Evolutionary conservation across 2,329 filamentous ascomycete species (phyloP), one percentile per base, ranked within the genome.

Genomic region (Nemania diffusa): DNA sequence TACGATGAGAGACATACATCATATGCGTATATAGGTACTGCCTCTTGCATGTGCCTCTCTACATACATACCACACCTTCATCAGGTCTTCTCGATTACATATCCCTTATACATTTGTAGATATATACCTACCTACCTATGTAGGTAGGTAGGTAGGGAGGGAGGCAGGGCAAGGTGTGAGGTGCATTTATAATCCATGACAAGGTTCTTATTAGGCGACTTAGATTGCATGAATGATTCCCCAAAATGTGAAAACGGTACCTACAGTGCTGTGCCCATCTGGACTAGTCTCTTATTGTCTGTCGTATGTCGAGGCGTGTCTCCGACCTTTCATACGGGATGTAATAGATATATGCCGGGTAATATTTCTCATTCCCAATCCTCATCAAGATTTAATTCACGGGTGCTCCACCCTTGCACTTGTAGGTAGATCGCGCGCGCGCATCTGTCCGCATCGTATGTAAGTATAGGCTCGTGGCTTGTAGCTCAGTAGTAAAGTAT

Each of bases 301-400:
- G 29, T 52, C 29, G 24, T 52, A 42, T 48, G n/a, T 7, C 22
- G 55, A 32, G 55, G 37, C 50, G 50, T 34, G 34, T 51, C n/a
- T 57, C 42, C 27, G 53, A 42, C 40, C 27, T 48, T n/a, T 57
- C 44, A 56, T 65, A 59, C 32, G 42, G 62, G 40, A 29, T 40
- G 66, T 51, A 58, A 42, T 65, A 65, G 57, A 52, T 68, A 68
- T 68, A 65, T 68, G 58, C 66, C 66, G 66, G 66, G 34, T 68
- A 68, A 68, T 65, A 65, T 58, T 44, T 62, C 46, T 51, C 37
- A 60, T 52, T 59, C 40, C 67, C 40, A 42, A 59, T 63, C 64
- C 29, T 66, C 67, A 61, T 69, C 55, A 66, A 62, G 50, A 51
- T 69, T n/a, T 64, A 69, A 68, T 62, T 51, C 56, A 5, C 52